These are phyloP conservation scores for Pyrenophora graminea DNA, from an alignment of 2,329 filamentous ascomycete genomes.

Conservation along the genomic window DNA sequence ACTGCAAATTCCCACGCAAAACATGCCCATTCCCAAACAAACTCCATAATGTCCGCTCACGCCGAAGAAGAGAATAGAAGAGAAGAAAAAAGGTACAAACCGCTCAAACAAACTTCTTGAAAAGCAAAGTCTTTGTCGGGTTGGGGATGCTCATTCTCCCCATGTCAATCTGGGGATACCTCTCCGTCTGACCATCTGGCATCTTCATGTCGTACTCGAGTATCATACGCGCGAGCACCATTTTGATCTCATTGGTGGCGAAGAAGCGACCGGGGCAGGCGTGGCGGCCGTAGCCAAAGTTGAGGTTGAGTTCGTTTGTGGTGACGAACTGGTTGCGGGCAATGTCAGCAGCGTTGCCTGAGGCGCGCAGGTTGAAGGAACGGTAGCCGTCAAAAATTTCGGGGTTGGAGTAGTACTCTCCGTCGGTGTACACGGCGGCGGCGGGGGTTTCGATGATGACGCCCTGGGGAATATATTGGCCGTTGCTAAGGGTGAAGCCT, in stretches of 20 bases:
- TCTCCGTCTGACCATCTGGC: conserved; percentile 20
- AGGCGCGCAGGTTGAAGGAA: conserved; percentile 34
- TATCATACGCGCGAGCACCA: conserved; percentile 35
- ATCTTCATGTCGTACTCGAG: conserved; percentile 37
- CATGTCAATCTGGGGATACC: conserved; percentile 21
- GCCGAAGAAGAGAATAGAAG: too few relatives aligned
- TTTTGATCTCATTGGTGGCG: conserved; percentile 42
- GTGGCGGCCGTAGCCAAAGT: conserved; percentile 39
- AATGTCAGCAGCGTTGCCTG: conserved; percentile 26
- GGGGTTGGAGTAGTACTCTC: conserved; percentile 24
- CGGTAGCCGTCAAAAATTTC: conserved; percentile 41
- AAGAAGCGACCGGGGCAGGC: conserved; percentile 44
- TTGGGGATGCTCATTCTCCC: conserved; percentile 17
- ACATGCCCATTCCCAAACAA: too few relatives aligned
- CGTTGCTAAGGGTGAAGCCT: conserved; percentile 59
- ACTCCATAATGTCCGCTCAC: too few relatives aligned
- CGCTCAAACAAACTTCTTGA: conserved; percentile 20
- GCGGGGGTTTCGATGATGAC: conserved; percentile 39
- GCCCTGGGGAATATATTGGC: conserved; percentile 51
- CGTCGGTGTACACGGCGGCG: conserved; percentile 34
- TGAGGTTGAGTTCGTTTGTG: conserved; percentile 29
- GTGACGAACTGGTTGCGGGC: conserved; percentile 41
- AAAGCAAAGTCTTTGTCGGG: conserved; percentile 21
- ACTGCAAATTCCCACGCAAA: too few relatives aligned
- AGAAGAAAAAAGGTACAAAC: too few relatives aligned